Conservation (phyloP, 2,329 filamentous ascomycete genomes). For the Fusarium miscanthi region DNA sequence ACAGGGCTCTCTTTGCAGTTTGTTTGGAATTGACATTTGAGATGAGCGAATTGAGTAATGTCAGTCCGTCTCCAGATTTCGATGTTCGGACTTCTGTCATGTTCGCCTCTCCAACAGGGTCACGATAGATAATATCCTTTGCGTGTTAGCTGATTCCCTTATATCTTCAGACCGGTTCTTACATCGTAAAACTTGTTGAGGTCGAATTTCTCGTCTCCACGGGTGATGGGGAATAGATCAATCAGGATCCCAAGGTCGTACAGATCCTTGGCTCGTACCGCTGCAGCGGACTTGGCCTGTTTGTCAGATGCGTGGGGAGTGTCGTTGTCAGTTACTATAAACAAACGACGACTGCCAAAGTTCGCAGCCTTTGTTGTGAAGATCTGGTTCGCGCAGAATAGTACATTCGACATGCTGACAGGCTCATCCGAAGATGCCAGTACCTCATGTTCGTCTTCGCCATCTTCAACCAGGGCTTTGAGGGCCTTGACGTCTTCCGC, state of each 20-base stretch:
- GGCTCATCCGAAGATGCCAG: conserved; percentile 75
- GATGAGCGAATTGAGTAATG: conserved; percentile 80
- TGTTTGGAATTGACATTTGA: conserved; percentile 93
- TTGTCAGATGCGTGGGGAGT: conserved; percentile 82
- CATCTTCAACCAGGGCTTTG: conserved; percentile 80
- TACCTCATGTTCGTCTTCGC: conserved; percentile 75
- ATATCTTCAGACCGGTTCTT: conserved; percentile 43
- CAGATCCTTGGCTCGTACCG: conserved; percentile 90
- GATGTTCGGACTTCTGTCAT: conserved; percentile 66
- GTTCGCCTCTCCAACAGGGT: conserved; percentile 75
- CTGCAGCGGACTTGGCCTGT: conserved; percentile 77
- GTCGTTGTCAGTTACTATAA: conserved; percentile 95
- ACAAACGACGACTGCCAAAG: conserved; percentile 91
- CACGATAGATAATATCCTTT: conserved; percentile 90
- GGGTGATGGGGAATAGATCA: conserved; percentile 90
- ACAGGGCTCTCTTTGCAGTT: conserved; percentile 84
- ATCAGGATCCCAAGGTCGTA: conserved; percentile 94
- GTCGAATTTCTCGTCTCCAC: conserved; percentile 77
- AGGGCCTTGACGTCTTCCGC: conserved; percentile 87
- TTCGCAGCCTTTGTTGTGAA: conserved; percentile 96
- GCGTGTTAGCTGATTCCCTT: not conserved
- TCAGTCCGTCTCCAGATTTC: conserved; percentile 79
- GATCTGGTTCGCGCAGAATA: conserved; percentile 96
- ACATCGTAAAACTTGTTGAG: conserved; percentile 91
- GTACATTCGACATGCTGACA: conserved; percentile 85